These are phyloP conservation scores for Annulohypoxylon truncatum DNA, from an alignment of 2,329 filamentous ascomycete genomes.

Conservation along the genomic window DNA sequence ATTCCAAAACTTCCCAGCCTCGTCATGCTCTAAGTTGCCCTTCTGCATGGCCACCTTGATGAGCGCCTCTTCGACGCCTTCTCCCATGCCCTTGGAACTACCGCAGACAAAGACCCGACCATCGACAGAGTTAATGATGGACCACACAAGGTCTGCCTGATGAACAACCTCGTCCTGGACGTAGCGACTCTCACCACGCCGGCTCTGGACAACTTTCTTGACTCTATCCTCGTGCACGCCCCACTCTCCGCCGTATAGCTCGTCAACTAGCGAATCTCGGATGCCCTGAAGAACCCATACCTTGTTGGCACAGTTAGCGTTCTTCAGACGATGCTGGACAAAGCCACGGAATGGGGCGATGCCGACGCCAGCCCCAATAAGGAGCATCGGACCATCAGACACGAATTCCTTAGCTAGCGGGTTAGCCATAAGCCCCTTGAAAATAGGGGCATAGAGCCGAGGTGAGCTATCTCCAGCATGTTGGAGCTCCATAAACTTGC, in stretches of 20 bases:
- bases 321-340: constrained; percentile 76
- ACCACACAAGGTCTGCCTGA: constrained; percentile 98
- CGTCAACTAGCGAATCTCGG: constrained; percentile 86
- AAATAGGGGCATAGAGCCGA: constrained; percentile 90
- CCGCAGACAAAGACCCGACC: constrained; percentile 97
- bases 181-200: constrained; percentile 83
- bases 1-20: constrained; percentile 89
- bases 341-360: constrained; percentile 98
- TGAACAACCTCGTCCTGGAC: constrained; percentile 94
- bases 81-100: constrained; percentile 95
- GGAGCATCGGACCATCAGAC: constrained; percentile 94
- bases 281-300: constrained; percentile 54
- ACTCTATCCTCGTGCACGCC: constrained; percentile 91
- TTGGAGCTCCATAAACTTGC: constrained; percentile 76
- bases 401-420: constrained; percentile 92
- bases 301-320: constrained; percentile 53
- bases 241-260: constrained; percentile 97
- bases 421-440: constrained; percentile 98
- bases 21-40: constrained; percentile 83
- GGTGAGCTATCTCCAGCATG: constrained; percentile 65
- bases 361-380: constrained; percentile 95
- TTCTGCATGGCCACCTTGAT: constrained; percentile 93
- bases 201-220: constrained; percentile 83
- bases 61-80: constrained; percentile 89
- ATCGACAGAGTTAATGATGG: constrained; percentile 95